Evolutionary conservation across 2,329 filamentous ascomycete genomes (phyloP).

Genomic region (Acephala macrosclerotiorum): DNA sequence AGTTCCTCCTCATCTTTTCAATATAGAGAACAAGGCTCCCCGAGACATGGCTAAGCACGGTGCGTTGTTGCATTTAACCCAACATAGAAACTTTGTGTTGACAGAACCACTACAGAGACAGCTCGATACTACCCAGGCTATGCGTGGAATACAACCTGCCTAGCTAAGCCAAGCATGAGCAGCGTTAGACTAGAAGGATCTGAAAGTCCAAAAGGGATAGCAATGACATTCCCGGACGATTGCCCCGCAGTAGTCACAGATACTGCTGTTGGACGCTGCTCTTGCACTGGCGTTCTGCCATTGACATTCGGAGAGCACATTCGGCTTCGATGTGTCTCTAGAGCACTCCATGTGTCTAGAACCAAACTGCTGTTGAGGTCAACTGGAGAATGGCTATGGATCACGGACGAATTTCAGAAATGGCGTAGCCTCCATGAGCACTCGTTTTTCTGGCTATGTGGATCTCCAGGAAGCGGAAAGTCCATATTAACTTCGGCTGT

Average conservation of each 20-base stretch:
- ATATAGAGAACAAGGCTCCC: neutral
- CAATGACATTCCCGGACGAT: constrained; percentile 11
- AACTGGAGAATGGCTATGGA: constrained; percentile 16
- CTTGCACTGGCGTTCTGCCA: constrained; percentile 8
- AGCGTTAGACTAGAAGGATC: neutral
- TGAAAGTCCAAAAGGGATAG: constrained; percentile 4
- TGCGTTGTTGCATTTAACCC: constrained; percentile 10
- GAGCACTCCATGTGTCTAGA: constrained; percentile 18
- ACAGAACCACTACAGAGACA: neutral
- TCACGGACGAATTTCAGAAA: constrained; percentile 8
- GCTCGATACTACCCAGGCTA: constrained; percentile 1
- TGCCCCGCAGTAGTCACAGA: constrained; percentile 16
- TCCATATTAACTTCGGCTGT: constrained; percentile 15
- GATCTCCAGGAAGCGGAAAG: constrained; percentile 12
- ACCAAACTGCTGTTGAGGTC: constrained; percentile 9
- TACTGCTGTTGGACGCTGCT: constrained; percentile 11
- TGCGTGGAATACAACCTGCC: constrained; percentile 15
- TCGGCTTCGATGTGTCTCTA: constrained; percentile 15
- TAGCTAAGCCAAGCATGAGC: neutral
- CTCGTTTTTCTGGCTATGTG: constrained; percentile 9
- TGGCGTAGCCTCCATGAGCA: constrained; percentile 14
- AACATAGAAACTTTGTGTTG: constrained; percentile 5
- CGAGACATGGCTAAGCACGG: constrained; percentile 1
- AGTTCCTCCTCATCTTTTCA: constrained; percentile 6
- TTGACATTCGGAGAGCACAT: neutral